Base-by-base conservation (phyloP, 345 rosid genomes). In the Brassica rapa region DNA sequence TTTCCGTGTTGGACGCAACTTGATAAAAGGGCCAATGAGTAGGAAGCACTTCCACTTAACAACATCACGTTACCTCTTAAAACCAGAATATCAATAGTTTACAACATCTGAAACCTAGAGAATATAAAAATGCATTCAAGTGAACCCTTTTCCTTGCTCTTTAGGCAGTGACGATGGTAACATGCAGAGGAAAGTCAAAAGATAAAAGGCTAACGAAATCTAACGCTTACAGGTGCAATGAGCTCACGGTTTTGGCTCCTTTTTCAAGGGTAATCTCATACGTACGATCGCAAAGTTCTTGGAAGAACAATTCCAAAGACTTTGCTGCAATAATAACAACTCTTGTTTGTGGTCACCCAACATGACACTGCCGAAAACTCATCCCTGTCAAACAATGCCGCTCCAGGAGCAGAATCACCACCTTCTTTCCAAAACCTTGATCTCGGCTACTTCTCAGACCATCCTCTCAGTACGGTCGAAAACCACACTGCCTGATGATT, bases 241-340 rank as follows among this genome's bases (percentile, higher is more conserved):
- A 73, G 86, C 74, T 95, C 92, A 95, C 89, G 46, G 99, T 95
- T 82, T 95, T 93, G 75, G 97, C 99, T 82, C 99, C 99, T 85
- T 94, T 84, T 66, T 93, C 90, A 46, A 93, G 92, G 46, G 99
- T 95, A 72, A 95, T 90, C 86, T 90, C 93, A 76, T 95, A 91
- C 1, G 99, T 95, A 72, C 87, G 97, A 78, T 95, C 96, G 70
- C 99, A 95, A 29, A 95, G 98, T 86, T 95, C 99, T 93, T 95
- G 99, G 82, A 95, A 82, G 87, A 95, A 95, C 83, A 95, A 88
- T 70, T 95, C 98, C 92, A 95, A 86, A 25, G 99, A 96, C 83
- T 95, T 95, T 32, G 99, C 99, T 95, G 89, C 81, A 79, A 63
- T 15, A 14, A 51, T 27, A 27, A 27, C 8, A 33, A 6, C 8